Evolutionary conservation across 2,329 filamentous ascomycete species (phyloP).

Genomic region (Paecilomyces niveus): DNA sequence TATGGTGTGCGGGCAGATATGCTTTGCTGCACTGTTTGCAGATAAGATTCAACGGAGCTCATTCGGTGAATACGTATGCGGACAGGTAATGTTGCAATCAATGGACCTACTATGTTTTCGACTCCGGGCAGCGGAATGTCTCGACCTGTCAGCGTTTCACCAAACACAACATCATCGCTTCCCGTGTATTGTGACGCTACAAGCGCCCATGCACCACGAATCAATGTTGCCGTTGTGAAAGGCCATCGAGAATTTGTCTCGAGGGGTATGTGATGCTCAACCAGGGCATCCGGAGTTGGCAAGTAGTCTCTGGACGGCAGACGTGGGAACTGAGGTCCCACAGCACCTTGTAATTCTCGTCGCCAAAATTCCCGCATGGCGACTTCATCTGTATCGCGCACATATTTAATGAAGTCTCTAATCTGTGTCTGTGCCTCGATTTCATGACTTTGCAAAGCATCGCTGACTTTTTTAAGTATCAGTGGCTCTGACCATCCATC

Average conservation of each 20-base stretch:
- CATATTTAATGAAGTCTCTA: conserved; percentile 43
- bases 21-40: conserved; percentile 23
- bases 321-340: conserved; percentile 44
- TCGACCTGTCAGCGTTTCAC: conserved; percentile 44
- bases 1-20: conserved; percentile 35
- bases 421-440: conserved; percentile 17
- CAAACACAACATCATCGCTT: conserved; percentile 42
- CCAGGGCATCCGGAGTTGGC: conserved; percentile 35
- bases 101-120: conserved; percentile 43
- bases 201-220: conserved; percentile 44
- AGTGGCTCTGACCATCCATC: conserved; percentile 42
- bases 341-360: conserved; percentile 37
- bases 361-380: conserved; percentile 43
- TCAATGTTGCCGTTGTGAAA: conserved; percentile 42
- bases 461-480: conserved; percentile 26
- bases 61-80: conserved; percentile 31
- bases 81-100: conserved; percentile 44
- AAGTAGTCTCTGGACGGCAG: conserved; percentile 43
- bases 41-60: conserved; percentile 19
- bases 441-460: conserved; percentile 17
- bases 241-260: conserved; percentile 14
- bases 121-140: conserved; percentile 39
- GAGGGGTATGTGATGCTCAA: conserved; percentile 36
- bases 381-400: conserved; percentile 35
- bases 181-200: conserved; percentile 39